Evolutionary conservation across 345 rosid genomes (phyloP), one percentile per base, ranked within the genome.

Genomic region (Odontarrhena argentea): DNA sequence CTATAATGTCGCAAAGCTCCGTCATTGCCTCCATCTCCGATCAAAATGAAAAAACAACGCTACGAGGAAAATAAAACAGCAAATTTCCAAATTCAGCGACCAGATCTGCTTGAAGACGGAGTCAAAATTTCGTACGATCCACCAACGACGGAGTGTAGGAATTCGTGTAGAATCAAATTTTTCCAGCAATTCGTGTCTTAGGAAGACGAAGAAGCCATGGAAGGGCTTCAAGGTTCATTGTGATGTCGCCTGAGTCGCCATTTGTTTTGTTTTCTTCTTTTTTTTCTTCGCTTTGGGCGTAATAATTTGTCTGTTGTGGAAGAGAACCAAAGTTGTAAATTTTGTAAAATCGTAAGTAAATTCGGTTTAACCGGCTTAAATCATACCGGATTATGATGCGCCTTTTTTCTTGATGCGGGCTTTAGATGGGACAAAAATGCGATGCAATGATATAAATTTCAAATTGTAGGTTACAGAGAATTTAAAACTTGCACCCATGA

Each of bases 1-100:
- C 84, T 41, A 86, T 78, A 44, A 95, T 80, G 78, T 95, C 99
- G 74, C 91, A 86, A 10, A 95, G 86, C 79, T 88, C 93, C 73
- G 82, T 70, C 81, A 95, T 75, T 30, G 99, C 82, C 74, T 95
- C 96, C 99, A 91, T 89, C 53, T 49, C 60, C 8, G 67, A 54
- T 55, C 30, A 60, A 32, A 67, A 54, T 45, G 48, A 43, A 64
- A 5, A 25, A 11, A 22, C 34, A 38, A 49, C 34, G 60, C 53
- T 10, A 63, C 26, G 46, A 43, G 26, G 18, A 54, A 38, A 10
- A 38, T 8, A 28, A 13, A 46, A 46, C 2, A 0, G 49, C 22
- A 26, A 62, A 69, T 9, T 36, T 63, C 55, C 3, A 55, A 69
- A 4, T 36, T 63, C 55, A 1, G 38, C 61, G 64, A 60, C 59